Evolutionary conservation across 768 basidiomycete genomes (phyloP), one percentile per base, ranked within the genome.

Genomic region (Leccinum truebloodii): DNA sequence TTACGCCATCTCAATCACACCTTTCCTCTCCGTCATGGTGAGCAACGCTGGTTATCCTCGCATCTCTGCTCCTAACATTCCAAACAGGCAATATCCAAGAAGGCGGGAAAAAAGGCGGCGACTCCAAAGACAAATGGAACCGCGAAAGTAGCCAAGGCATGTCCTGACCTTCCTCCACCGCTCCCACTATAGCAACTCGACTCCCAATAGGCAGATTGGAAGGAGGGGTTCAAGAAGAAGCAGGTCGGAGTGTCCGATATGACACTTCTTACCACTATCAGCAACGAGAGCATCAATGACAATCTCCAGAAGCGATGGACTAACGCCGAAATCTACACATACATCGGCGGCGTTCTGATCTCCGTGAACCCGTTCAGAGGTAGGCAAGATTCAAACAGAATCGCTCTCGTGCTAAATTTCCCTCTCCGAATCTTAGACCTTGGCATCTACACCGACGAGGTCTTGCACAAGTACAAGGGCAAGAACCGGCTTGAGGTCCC

Each of bases 161-260:
- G 64, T 66, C 56, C 54, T 34, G n/a, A 39, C 34, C 52, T 46
- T 26, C 7, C n/a, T 59, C 59, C n/a, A 54, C 22, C 34, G 8
- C 32, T 52, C 46, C 41, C 41, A 61, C 41, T 37, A 46, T 63
- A 51, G 52, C 58, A 54, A 66, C 62, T 58, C 52, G 59, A 6
- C 22, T 22, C 46, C 30, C 48, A 52, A 57, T 64, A 98, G 95
- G 96, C 96, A 53, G 96, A 98, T 74, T 99, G 96, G 96, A 96
- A 96, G 77, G 96, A 98, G 71, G 95, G 95, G 5, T 99, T 99
- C 83, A 97, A 97, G 88, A 99, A 98, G 88, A 98, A 98, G 79
- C 90, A 93, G 76, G 89, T 95, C 63, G 97, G 97, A 58, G 96
- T 99, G 59, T 88, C 93, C 48, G 97, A 99, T 81, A 99, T 99